phyloP scores from a whole-genome alignment of 371 early-diverging fungal species.

The Dinochytrium kinnereticum region DNA sequence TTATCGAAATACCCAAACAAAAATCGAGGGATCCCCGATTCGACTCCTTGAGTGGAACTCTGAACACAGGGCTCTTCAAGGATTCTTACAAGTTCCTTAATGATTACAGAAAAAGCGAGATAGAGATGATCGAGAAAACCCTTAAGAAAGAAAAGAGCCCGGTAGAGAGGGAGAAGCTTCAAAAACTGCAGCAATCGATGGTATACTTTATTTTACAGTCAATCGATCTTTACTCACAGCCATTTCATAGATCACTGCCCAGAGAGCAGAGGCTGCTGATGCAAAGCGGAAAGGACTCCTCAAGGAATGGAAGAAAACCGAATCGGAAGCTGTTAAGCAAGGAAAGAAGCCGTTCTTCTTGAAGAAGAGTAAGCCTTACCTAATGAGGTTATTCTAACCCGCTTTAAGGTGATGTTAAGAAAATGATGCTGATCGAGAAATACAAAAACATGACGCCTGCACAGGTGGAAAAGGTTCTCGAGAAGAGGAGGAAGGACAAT shows the following conservation, averaged over 20 bases:
- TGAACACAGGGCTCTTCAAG: conserved; percentile 84
- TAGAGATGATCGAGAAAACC: conserved; percentile 64
- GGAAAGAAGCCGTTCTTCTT: conserved; percentile 92
- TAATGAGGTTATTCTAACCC: not conserved
- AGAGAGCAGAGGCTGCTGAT: conserved; percentile 40
- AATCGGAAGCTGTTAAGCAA: conserved; percentile 73
- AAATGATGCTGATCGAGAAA: conserved; percentile 77
- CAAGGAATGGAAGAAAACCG: conserved; percentile 78
- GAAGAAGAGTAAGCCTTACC: conserved; percentile 70
- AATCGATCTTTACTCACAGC: not conserved
- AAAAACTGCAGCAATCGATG: conserved; percentile 63
- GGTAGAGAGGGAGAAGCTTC: conserved; percentile 45
- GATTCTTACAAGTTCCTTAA: conserved; percentile 83
- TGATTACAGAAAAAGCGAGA: conserved; percentile 74
- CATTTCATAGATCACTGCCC: conserved; percentile 29
- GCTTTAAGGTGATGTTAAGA: conserved; percentile 73
- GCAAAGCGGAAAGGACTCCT: conserved; percentile 71
- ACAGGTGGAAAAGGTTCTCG: conserved; percentile 74
- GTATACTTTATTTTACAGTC: conserved; percentile 31
- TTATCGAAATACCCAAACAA: conserved; percentile 63
- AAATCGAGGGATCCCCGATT: conserved; percentile 83
- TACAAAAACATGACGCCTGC: conserved; percentile 61
- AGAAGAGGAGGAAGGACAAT: conserved; percentile 88
- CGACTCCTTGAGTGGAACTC: conserved; percentile 79
- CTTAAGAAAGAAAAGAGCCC: conserved; percentile 68